Percentiles rank a stretch among this genome's conserved stretches.
These are phyloP conservation scores for Plasmopara muralis DNA, from an alignment of 352 stramenopile genomes.

Conservation along the genomic window DNA sequence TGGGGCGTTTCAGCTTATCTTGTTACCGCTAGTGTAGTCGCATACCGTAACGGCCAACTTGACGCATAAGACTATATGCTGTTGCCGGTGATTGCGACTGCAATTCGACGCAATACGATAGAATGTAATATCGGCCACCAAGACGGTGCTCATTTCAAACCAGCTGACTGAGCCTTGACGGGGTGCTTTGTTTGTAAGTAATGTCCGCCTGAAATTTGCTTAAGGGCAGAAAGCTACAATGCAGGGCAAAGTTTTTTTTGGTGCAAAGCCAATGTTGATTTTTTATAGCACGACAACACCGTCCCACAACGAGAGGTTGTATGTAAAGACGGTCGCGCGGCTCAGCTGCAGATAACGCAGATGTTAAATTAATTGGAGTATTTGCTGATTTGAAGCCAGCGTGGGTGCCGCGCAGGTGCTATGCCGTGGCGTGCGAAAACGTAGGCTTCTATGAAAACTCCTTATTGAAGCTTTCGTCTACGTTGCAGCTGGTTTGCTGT, in stretches of 20 bases:
- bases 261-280: not conserved
- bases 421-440: conserved; percentile 28
- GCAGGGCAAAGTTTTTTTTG: conserved; percentile 2
- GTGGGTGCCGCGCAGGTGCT: conserved; percentile 15
- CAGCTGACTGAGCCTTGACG: conserved; percentile 15
- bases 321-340: conserved; percentile 20
- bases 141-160: conserved; percentile 12
- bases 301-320: conserved; percentile 15
- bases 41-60: conserved; percentile 7
- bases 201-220: conserved; percentile 12
- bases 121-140: conserved; percentile 8
- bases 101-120: conserved; percentile 11
- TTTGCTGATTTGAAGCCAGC: conserved; percentile 24
- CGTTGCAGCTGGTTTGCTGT: not conserved
- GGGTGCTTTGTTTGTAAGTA: conserved; percentile 25
- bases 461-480: conserved; percentile 1
- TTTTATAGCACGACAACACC: not conserved
- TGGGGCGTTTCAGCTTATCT: conserved; percentile 14
- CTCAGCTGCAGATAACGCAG: conserved; percentile 24
- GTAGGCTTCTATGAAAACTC: conserved; percentile 19
- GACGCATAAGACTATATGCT: conserved; percentile 14
- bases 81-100: conserved; percentile 9
- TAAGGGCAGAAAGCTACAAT: conserved; percentile 14
- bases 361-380: conserved; percentile 12
- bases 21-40: conserved; percentile 4